phyloP scores from a whole-genome alignment of 2,329 filamentous ascomycete species.

The Microthyrium microscopicum region DNA sequence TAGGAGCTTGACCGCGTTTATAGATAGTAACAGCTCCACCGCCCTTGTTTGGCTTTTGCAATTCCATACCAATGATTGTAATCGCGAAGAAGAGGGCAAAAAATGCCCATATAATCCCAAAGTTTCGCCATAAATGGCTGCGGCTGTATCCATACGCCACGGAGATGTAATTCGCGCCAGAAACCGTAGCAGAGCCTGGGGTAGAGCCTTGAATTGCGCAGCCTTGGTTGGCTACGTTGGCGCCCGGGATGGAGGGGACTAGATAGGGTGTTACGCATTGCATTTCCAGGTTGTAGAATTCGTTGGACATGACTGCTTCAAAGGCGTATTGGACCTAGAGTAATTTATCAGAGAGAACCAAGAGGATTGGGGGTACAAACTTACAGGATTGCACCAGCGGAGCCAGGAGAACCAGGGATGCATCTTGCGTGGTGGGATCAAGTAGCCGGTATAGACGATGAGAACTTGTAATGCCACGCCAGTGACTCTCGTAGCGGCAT shows the following conservation, averaged over 20 bases:
- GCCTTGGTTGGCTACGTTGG: slow-evolving; percentile 34
- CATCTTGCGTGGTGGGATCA: slow-evolving; percentile 24
- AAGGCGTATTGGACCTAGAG: slow-evolving; percentile 59
- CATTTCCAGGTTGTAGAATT: slow-evolving; percentile 44
- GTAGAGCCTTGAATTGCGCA: slow-evolving; percentile 42
- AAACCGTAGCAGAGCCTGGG: slow-evolving; percentile 35
- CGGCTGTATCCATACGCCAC: slow-evolving; percentile 37
- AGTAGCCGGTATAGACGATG: slow-evolving; percentile 22
- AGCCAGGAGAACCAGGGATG: slow-evolving; percentile 25
- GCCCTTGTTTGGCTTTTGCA: slow-evolving; percentile 41
- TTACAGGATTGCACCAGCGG: slow-evolving; percentile 32
- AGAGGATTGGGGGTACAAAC: no score
- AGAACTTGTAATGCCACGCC: slow-evolving; percentile 24
- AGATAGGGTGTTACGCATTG: slow-evolving; percentile 35
- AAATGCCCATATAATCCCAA: slow-evolving; percentile 35
- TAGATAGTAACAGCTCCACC: slow-evolving; percentile 44
- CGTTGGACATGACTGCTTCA: slow-evolving; percentile 51
- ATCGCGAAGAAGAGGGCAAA: slow-evolving; percentile 32
- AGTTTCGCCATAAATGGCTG: slow-evolving; percentile 44
- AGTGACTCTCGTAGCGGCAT: slow-evolving; percentile 21
- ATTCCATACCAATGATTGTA: slow-evolving; percentile 27
- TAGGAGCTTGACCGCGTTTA: slow-evolving; percentile 47
- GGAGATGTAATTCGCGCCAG: slow-evolving; percentile 39
- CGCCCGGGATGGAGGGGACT: slow-evolving; percentile 35
- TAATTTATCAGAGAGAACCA: no score